A percentile compares a stretch with the other conserved stretches of the same genome.
These are phyloP conservation scores for Solanum appendiculatum DNA, from an alignment of 257 asterid species.

Conservation along the genomic window DNA sequence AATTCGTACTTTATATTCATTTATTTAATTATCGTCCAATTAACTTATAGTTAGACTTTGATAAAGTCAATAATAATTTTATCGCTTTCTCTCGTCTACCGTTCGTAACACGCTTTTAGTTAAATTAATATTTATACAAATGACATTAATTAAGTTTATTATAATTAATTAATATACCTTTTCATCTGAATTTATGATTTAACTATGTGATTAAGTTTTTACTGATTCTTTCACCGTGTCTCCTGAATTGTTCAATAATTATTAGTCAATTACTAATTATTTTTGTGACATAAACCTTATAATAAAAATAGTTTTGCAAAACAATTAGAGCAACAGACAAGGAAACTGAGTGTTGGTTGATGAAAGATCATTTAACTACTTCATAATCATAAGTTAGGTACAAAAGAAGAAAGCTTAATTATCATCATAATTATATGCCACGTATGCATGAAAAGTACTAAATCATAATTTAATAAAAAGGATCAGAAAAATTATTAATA, in stretches of 20 bases:
- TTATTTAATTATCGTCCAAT: not conserved
- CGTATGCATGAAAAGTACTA: not conserved
- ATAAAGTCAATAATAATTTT: not conserved
- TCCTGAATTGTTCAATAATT: not conserved
- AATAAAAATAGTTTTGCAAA: not conserved
- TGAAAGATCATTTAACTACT: not conserved
- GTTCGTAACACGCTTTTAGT: not conserved
- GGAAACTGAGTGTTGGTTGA: not conserved
- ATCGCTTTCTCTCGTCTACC: not conserved
- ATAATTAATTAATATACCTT: not conserved
- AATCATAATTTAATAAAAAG: not conserved
- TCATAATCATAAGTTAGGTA: not conserved
- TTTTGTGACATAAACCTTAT: not conserved
- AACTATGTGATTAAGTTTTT: not conserved
- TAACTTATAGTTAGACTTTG: not conserved
- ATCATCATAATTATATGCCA: not conserved
- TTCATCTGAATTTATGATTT: not conserved
- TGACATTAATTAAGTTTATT: no score
- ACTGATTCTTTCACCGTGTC: not conserved
- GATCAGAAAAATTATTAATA: not conserved
- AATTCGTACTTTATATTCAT: not conserved
- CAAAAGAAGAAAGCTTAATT: not conserved
- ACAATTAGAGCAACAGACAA: not conserved
- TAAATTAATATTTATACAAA: no score
- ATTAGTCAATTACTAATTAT: not conserved